phyloP scores from a whole-genome alignment of 805 yeast species.

The Candida easanensis region DNA sequence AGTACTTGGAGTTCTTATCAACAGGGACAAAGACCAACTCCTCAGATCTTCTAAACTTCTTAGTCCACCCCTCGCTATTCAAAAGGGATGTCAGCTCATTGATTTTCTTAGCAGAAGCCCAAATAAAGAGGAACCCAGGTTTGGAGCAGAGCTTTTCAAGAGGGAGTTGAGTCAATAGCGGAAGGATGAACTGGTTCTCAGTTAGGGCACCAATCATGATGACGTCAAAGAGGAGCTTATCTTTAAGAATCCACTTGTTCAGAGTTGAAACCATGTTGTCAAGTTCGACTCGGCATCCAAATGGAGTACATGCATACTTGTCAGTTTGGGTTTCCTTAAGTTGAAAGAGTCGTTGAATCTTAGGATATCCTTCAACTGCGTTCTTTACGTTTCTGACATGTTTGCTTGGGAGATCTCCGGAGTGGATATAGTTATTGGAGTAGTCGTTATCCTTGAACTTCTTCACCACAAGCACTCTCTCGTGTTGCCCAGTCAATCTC shows the following conservation, averaged over 20 bases:
- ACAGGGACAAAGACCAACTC: slow-evolving; percentile 81
- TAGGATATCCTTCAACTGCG: slow-evolving; percentile 84
- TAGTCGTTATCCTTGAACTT: slow-evolving; percentile 63
- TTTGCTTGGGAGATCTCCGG: slow-evolving; percentile 58
- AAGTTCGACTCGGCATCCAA: slow-evolving; percentile 55
- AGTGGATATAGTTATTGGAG: slow-evolving; percentile 63
- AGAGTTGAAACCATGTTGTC: slow-evolving; percentile 56
- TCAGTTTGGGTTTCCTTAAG: slow-evolving; percentile 59
- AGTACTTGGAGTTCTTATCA: slow-evolving; percentile 61
- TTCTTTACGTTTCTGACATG: slow-evolving; percentile 63
- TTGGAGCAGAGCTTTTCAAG: slow-evolving; percentile 70
- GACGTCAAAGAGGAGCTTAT: slow-evolving; percentile 73
- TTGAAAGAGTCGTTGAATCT: slow-evolving; percentile 62
- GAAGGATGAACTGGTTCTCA: slow-evolving; percentile 66
- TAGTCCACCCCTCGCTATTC: slow-evolving; percentile 51
- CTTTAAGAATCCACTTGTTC: slow-evolving; percentile 56
- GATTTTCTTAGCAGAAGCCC: slow-evolving; percentile 81
- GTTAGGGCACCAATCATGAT: slow-evolving; percentile 88
- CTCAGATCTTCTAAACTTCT: slow-evolving; percentile 83
- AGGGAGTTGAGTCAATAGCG: slow-evolving; percentile 63
- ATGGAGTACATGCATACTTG: slow-evolving; percentile 56
- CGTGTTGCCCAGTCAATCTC: neutral
- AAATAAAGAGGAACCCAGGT: slow-evolving; percentile 82
- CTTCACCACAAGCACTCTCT: slow-evolving; percentile 3
- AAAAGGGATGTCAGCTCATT: slow-evolving; percentile 56